phyloP scores from a whole-genome alignment of 2,329 filamentous ascomycete genomes.

The Ciborinia camelliae region DNA sequence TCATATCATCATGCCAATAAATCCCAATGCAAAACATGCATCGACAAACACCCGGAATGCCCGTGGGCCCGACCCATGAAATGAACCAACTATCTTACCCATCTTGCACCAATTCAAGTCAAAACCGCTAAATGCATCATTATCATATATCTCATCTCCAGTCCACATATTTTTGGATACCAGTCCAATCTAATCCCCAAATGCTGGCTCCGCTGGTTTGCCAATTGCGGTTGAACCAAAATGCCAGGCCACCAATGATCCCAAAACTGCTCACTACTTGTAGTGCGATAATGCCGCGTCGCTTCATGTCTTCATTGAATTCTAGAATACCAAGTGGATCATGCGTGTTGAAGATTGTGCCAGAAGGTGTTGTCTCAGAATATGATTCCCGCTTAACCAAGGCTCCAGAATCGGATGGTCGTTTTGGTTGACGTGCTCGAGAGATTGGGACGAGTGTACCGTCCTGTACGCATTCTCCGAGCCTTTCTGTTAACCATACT shows the following conservation, averaged over 20 bases:
- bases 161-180: constrained; percentile 23
- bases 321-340: constrained; percentile 79
- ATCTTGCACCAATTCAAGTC: not conserved
- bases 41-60: constrained; percentile 10
- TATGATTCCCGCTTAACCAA: constrained; percentile 29
- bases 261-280: constrained; percentile 73
- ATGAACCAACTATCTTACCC: not conserved
- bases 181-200: constrained; percentile 30
- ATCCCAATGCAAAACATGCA: constrained; percentile 10
- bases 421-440: constrained; percentile 27
- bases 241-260: constrained; percentile 66
- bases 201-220: constrained; percentile 10
- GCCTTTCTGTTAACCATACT: constrained; percentile 63
- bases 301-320: constrained; percentile 62
- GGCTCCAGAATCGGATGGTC: constrained; percentile 22
- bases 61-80: not conserved
- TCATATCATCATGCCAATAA: constrained; percentile 4
- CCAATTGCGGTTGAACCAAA: constrained; percentile 49
- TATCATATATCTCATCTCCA: constrained; percentile 20
- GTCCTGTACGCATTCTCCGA: constrained; percentile 65
- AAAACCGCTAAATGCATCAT: constrained; percentile 8
- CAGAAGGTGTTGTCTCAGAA: constrained; percentile 18
- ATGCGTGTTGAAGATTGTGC: constrained; percentile 40
- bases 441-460: constrained; percentile 57
- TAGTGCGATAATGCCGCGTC: constrained; percentile 63